phyloP scores from a whole-genome alignment of 2,329 filamentous ascomycete species.

The Monosporascus sp. region DNA sequence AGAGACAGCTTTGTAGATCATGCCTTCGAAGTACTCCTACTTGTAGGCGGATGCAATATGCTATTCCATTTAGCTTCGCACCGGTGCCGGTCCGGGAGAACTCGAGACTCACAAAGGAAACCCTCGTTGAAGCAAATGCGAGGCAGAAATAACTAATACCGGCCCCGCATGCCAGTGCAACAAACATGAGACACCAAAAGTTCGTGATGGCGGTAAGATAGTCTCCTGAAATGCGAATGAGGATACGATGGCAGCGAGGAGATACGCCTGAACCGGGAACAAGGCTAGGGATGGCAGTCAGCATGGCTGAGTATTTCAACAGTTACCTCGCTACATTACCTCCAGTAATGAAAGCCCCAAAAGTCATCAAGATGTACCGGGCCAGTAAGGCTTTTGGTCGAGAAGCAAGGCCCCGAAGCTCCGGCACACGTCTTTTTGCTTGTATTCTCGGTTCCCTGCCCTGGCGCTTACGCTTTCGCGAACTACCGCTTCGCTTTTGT shows the following conservation, averaged over 20 bases:
- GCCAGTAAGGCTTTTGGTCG: slow-evolving; percentile 22
- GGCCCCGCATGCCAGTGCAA: slow-evolving; percentile 48
- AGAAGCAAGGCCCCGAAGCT: slow-evolving; percentile 23
- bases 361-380: slow-evolving; percentile 23
- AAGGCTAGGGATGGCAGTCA: slow-evolving; percentile 26
- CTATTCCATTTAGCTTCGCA: slow-evolving; percentile 12
- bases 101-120: slow-evolving; percentile 33
- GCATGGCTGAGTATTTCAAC: background rate
- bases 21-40: slow-evolving; percentile 54
- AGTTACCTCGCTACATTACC: slow-evolving; percentile 14
- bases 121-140: slow-evolving; percentile 38
- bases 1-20: slow-evolving; percentile 51
- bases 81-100: background rate
- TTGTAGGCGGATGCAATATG: slow-evolving; percentile 50
- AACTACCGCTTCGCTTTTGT: slow-evolving; percentile 33
- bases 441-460: slow-evolving; percentile 8
- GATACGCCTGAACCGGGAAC: slow-evolving; percentile 47
- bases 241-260: slow-evolving; percentile 48
- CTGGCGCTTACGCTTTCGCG: slow-evolving; percentile 8
- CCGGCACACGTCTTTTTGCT: slow-evolving; percentile 17
- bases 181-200: slow-evolving; percentile 64
- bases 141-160: slow-evolving; percentile 51
- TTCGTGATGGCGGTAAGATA: slow-evolving; percentile 28
- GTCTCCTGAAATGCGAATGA: slow-evolving; percentile 23
- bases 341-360: slow-evolving; percentile 29